phyloP scores from a whole-genome alignment of 2,329 filamentous ascomycete species.

The Shiraia bambusicola region DNA sequence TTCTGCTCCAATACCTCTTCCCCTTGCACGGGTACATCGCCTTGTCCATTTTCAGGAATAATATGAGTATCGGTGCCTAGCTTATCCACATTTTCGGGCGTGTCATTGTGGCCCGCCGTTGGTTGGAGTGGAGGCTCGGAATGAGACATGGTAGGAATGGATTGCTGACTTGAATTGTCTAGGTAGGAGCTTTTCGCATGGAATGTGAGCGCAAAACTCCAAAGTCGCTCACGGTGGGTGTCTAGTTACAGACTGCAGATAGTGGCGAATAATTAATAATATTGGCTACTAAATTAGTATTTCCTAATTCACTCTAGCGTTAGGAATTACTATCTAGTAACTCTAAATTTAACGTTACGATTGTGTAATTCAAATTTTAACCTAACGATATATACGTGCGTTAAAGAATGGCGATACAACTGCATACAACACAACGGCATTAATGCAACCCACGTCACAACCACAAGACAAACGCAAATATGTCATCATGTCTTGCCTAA shows the following conservation, averaged over 20 bases:
- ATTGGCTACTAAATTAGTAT: too few species aligned
- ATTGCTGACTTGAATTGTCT: not conserved
- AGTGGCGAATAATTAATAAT: constrained; percentile 6
- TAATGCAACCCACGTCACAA: too few species aligned
- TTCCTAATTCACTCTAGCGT: too few species aligned
- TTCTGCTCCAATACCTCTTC: constrained; percentile 30
- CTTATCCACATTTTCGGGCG: constrained; percentile 22
- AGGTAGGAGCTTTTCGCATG: constrained; percentile 38
- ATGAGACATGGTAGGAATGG: constrained; percentile 7
- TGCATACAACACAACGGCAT: too few species aligned
- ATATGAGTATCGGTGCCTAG: constrained; percentile 18
- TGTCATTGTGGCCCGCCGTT: constrained; percentile 12
- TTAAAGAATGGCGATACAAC: too few species aligned
- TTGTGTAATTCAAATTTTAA: too few species aligned
- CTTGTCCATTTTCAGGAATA: constrained; percentile 35
- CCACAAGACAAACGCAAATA: too few species aligned
- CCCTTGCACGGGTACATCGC: constrained; percentile 8
- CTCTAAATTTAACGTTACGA: too few species aligned
- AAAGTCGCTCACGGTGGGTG: constrained; percentile 42
- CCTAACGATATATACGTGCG: too few species aligned
- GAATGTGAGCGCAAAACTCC: constrained; percentile 47
- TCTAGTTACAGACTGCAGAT: constrained; percentile 8
- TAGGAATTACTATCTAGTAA: too few species aligned
- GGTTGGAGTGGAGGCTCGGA: constrained; percentile 11
- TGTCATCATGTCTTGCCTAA: too few species aligned